Evolutionary conservation across 306 rosid genomes (phyloP), one percentile per base, ranked within the genome.

Genomic region (Macrotyloma uniflorum): DNA sequence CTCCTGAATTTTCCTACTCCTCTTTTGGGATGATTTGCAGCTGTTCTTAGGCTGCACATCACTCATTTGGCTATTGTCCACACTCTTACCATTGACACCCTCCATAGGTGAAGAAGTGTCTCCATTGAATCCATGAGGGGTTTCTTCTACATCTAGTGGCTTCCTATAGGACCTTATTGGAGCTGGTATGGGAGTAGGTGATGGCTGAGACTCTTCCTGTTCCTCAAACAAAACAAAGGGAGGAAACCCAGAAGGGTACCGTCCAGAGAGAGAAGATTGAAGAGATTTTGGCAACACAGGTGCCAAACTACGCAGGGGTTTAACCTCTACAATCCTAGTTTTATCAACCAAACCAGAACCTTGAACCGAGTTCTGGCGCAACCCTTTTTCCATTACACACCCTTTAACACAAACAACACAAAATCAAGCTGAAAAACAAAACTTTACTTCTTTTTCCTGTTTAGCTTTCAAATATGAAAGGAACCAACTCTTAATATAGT

Each of bases 251-350:
- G 69, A 69, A 15, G 94, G 85, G 36, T 55, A 82, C 26, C 33
- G 40, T 2, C 68, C 76, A 59, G 62, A 73, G 26, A 62, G 30
- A 3, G 88, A 76, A 71, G 68, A 76, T 46, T 76, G 66, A 79
- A 84, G n/a, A 20, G 75, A 19, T 51, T 33, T 74, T 10, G 96
- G 89, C 14, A 90, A 87, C 63, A 90, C 82, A 0, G 90, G 93
- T 46, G 76, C 83, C 70, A 90, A 75, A 85, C 82, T 78, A 70
- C 92, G 90, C 71, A 90, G 36, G 45, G 92, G 91, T 67, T 82
- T 88, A 7, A 67, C 85, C 57, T 90, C 88, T 69, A 90, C 72
- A 82, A 87, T 79, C 71, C 35, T 64, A 33, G 90, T 79, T 83
- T 85, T 87, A 67, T 88, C 89, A 74, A 85, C 18, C 9, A 85